Evolutionary conservation across 176 grass and related monocot species (phyloP).

Genomic region (Otatea glauca): DNA sequence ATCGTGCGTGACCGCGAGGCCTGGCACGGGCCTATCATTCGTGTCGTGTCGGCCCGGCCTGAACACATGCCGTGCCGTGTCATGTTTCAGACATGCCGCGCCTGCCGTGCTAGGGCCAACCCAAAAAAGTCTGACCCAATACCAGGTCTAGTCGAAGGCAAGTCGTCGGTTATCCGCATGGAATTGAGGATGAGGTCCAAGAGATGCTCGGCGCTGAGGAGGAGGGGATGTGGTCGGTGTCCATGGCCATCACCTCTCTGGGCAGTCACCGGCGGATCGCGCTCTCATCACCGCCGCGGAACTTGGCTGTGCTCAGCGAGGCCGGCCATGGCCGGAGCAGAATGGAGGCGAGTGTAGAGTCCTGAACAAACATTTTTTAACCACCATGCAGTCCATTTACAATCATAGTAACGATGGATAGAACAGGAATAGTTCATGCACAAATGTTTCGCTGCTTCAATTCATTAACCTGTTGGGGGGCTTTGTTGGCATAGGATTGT

Average conservation of each 20-base stretch:
- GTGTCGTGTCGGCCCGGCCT: no score
- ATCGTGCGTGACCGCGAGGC: no score
- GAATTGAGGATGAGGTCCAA: conserved; percentile 26
- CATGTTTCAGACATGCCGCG: no score
- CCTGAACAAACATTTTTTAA: conserved; percentile 32
- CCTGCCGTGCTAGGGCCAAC: no score
- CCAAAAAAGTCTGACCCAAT: no score
- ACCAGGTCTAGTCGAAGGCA: no score
- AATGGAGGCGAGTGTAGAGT: conserved; percentile 52
- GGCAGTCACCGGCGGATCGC: conserved; percentile 44
- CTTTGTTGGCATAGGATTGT: conserved; percentile 43
- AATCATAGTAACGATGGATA: not conserved
- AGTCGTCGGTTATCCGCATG: no score
- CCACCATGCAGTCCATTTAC: not conserved
- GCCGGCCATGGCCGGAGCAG: conserved; percentile 54
- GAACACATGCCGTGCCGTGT: no score
- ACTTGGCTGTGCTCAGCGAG: conserved; percentile 21
- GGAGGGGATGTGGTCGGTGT: conserved; percentile 65
- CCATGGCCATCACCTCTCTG: conserved; percentile 33
- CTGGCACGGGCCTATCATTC: no score
- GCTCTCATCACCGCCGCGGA: not conserved
- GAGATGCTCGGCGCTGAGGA: conserved; percentile 52
- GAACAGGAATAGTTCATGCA: not conserved
- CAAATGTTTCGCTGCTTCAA: not conserved
- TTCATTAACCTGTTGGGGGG: conserved; percentile 44